Conservation (phyloP, 208 protist genomes). For the Perkinsela sp. region DNA sequence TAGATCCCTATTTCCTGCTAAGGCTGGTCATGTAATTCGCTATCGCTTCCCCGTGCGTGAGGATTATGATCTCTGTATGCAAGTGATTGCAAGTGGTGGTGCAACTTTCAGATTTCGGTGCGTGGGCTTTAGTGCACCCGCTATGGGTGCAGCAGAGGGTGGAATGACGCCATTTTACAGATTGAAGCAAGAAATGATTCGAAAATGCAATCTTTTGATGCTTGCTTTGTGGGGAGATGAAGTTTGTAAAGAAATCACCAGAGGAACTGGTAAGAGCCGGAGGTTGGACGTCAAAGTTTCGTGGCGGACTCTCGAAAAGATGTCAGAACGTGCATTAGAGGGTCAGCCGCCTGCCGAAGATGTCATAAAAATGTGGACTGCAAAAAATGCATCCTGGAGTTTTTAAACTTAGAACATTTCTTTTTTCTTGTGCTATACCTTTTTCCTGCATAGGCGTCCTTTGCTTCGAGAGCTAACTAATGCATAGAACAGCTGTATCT, state of each 20-base stretch:
- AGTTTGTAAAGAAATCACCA: conserved; percentile 4
- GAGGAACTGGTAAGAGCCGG: not conserved
- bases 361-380: conserved; percentile 2
- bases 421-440: no score
- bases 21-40: conserved; percentile 15
- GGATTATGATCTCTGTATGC: conserved; percentile 61
- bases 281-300: conserved; percentile 1
- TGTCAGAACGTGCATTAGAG: conserved; percentile 1
- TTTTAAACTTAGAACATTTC: no score
- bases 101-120: conserved; percentile 38
- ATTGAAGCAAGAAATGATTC: conserved; percentile 23
- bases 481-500: not conserved
- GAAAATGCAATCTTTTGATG: conserved; percentile 2
- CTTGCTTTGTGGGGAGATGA: conserved; percentile 3
- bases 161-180: conserved; percentile 65
- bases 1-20: conserved; percentile 24
- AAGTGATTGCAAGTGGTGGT: conserved; percentile 34
- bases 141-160: conserved; percentile 37
- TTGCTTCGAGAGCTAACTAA: no score
- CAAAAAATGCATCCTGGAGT: not conserved
- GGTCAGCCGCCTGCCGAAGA: conserved; percentile 1
- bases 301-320: conserved; percentile 3
- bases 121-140: conserved; percentile 36
- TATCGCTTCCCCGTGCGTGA: conserved; percentile 51
- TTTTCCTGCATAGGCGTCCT: no score